These are phyloP conservation scores for Agapanthus africanus DNA, from an alignment of 106 monocot species.

Conservation along the genomic window DNA sequence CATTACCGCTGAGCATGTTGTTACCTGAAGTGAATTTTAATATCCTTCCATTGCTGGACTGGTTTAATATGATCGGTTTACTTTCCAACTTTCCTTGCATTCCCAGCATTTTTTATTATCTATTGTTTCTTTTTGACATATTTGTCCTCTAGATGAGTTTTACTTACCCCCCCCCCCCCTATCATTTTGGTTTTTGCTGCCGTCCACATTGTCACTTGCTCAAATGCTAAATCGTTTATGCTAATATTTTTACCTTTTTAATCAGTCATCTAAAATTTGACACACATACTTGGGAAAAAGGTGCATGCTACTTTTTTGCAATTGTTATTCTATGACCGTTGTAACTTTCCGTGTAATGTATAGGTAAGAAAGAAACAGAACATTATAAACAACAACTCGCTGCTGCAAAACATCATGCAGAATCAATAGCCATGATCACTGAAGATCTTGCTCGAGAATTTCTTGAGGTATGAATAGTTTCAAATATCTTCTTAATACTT, in stretches of 20 bases:
- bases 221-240: not conserved
- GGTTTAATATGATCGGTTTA: no score
- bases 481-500: not conserved
- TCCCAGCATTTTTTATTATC: no score
- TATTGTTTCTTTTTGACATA: not conserved
- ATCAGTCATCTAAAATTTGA: no score
- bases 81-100: no score
- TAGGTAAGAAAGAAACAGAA: slow-evolving; percentile 59
- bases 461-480: slow-evolving; percentile 62
- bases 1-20: no score
- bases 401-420: slow-evolving; percentile 72
- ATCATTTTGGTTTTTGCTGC: not conserved
- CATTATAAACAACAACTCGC: slow-evolving; percentile 40
- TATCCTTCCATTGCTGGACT: not conserved
- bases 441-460: slow-evolving; percentile 65
- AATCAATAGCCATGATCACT: slow-evolving; percentile 71
- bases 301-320: not conserved
- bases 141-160: not conserved
- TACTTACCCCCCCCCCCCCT: no score
- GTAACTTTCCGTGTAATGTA: not conserved
- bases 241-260: not conserved
- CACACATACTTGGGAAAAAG: no score
- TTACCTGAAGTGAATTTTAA: no score
- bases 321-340: no score
- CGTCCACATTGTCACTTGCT: not conserved